A percentile compares a stretch with the other conserved stretches of the same genome.
Evolutionary conservation across 2,329 filamentous ascomycete species (phyloP).

Genomic region (Claviceps sp.): DNA sequence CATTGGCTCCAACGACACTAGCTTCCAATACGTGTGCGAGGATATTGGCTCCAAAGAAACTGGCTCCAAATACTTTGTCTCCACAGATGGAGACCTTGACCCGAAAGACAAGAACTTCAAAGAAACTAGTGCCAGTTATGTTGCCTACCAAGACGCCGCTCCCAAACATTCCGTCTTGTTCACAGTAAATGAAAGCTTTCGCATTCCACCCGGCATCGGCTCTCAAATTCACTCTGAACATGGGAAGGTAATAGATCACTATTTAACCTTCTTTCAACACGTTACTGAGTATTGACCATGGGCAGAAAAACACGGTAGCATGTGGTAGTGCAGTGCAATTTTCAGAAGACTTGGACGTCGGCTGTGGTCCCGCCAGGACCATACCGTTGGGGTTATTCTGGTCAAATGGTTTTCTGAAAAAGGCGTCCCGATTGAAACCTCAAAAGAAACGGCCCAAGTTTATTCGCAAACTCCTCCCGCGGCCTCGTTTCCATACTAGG

Average conservation of each 20-base stretch:
- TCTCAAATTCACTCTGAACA: not conserved
- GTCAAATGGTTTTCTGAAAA: slow-evolving; percentile 11
- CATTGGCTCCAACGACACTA: too few species aligned
- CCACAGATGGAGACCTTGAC: too few species aligned
- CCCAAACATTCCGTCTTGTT: not conserved
- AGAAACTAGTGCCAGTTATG: too few species aligned
- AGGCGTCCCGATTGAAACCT: slow-evolving; percentile 18
- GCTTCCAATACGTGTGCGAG: too few species aligned
- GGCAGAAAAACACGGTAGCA: not conserved
- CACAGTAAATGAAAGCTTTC: not conserved
- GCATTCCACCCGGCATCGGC: not conserved
- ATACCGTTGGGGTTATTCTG: slow-evolving; percentile 8
- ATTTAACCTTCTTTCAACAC: not conserved
- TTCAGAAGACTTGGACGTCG: not conserved
- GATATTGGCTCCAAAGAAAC: too few species aligned
- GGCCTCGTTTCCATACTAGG: slow-evolving; percentile 27
- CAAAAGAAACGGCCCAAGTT: slow-evolving; percentile 15
- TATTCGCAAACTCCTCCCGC: slow-evolving; percentile 26
- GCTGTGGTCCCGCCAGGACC: not conserved
- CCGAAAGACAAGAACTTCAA: too few species aligned
- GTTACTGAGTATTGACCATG: not conserved
- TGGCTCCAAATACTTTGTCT: too few species aligned
- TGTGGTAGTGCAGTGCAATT: not conserved
- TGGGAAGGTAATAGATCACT: not conserved
- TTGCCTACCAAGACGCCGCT: too few species aligned